A percentile compares a stretch with the other conserved stretches of the same genome.
Evolutionary conservation across 768 basidiomycete genomes (phyloP).

Genomic region (Hypholoma sublateritium): DNA sequence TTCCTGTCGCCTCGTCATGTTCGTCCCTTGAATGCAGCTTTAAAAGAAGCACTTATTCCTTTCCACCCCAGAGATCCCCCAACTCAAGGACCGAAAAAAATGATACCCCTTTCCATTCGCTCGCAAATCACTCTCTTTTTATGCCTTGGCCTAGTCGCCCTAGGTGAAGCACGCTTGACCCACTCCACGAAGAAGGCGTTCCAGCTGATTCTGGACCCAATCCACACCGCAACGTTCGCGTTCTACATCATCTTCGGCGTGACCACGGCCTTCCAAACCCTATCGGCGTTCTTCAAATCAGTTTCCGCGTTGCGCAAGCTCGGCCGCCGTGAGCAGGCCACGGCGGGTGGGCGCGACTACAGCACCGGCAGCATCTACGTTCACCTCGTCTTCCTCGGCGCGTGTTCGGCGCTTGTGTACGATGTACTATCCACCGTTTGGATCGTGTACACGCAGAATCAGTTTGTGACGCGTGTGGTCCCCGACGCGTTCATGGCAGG

Average conservation of each 20-base stretch:
- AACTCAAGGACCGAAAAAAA: neutral
- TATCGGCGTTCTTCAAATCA: slow-evolving; percentile 1
- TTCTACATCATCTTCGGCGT: slow-evolving; percentile 6
- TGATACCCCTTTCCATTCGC: neutral
- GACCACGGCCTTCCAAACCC: neutral
- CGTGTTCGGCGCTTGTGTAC: slow-evolving; percentile 1
- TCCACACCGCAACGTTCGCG: slow-evolving; percentile 2
- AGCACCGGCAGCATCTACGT: slow-evolving; percentile 1
- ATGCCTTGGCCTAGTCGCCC: neutral
- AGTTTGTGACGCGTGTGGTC: neutral
- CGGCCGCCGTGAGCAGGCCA: neutral
- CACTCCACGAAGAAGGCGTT: neutral
- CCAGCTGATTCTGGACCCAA: neutral
- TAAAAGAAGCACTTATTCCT: no score
- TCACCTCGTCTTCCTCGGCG: slow-evolving; percentile 1
- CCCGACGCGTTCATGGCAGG: slow-evolving; percentile 1
- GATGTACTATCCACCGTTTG: neutral
- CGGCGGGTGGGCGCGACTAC: neutral
- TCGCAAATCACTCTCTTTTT: slow-evolving; percentile 4
- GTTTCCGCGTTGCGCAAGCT: neutral
- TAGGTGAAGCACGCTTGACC: neutral
- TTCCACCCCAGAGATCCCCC: no score
- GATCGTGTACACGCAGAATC: slow-evolving; percentile 1
- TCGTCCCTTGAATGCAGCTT: no score
- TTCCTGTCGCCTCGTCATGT: no score